Conservation (phyloP, 441 rosid species). For the Hura crepitans region DNA sequence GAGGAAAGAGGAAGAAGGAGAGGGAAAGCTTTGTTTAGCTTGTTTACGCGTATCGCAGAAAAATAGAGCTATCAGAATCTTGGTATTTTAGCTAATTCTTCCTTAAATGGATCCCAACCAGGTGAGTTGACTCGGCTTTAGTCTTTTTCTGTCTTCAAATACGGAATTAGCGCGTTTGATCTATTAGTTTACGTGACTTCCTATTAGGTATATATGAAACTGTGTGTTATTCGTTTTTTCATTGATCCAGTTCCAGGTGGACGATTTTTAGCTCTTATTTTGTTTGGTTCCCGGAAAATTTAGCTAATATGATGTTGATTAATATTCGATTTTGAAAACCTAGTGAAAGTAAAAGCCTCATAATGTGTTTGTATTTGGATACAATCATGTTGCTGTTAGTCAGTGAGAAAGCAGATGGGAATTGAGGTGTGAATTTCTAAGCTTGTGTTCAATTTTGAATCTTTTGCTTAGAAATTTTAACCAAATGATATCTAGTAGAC, state of each 20-base stretch:
- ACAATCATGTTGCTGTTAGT: neutral
- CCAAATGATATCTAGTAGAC: neutral
- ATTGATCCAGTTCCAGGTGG: neutral
- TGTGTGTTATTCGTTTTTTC: neutral
- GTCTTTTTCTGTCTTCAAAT: neutral
- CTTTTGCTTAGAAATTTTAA: neutral
- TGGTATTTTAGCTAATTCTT: neutral
- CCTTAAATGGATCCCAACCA: conserved; percentile 39
- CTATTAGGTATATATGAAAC: neutral
- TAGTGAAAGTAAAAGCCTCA: neutral
- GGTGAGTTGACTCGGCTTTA: conserved; percentile 27
- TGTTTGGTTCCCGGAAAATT: conserved; percentile 1
- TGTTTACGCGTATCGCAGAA: neutral
- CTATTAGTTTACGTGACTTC: neutral
- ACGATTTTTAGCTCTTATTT: neutral
- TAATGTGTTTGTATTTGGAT: neutral
- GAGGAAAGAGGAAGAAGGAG: neutral
- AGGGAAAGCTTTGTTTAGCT: neutral
- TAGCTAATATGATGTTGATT: neutral
- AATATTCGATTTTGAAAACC: neutral
- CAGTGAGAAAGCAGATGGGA: neutral
- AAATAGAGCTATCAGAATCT: neutral
- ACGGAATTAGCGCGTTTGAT: neutral
- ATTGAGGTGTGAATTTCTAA: conserved; percentile 1
- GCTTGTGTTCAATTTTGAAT: neutral